Evolutionary conservation across 768 basidiomycete genomes (phyloP).

Genomic region (Leccinum fibrillosum): DNA sequence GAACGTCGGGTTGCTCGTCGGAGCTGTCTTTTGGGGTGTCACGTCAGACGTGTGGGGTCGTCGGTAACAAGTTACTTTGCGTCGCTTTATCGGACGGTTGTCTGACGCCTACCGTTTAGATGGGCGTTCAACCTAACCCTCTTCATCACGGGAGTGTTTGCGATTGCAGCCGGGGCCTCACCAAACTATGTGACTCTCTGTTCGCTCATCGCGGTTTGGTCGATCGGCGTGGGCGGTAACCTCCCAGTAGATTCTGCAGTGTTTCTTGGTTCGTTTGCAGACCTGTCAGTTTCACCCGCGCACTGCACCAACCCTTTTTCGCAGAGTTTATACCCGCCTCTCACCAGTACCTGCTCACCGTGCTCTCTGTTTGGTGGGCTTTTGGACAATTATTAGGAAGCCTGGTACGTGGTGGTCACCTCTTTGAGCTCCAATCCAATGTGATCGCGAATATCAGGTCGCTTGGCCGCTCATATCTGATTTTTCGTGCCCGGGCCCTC

Average conservation of each 20-base stretch:
- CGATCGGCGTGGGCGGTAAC: constrained; percentile 71
- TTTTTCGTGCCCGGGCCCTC: constrained; percentile 52
- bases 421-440: not conserved
- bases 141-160: constrained; percentile 64
- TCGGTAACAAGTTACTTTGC: too few relatives aligned
- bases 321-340: constrained; percentile 67
- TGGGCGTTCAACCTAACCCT: constrained; percentile 76
- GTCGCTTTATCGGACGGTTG: too few relatives aligned
- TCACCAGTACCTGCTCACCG: constrained; percentile 72
- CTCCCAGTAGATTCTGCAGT: constrained; percentile 74
- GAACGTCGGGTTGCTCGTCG: too few relatives aligned
- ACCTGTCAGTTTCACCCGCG: not conserved
- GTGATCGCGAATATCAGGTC: constrained; percentile 34
- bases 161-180: constrained; percentile 58
- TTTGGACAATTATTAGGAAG: constrained; percentile 67
- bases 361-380: constrained; percentile 80
- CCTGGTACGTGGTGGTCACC: constrained; percentile 27
- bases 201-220: constrained; percentile 53
- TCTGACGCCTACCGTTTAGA: too few relatives aligned
- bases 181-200: constrained; percentile 50
- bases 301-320: not conserved
- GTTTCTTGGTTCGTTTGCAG: constrained; percentile 55
- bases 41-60: too few relatives aligned
- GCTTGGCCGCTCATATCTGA: constrained; percentile 75
- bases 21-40: too few relatives aligned